A percentile compares a stretch with the other conserved stretches of the same genome.
phyloP scores from a whole-genome alignment of 2,329 filamentous ascomycete species.

The Sporothrix dimorphospora region DNA sequence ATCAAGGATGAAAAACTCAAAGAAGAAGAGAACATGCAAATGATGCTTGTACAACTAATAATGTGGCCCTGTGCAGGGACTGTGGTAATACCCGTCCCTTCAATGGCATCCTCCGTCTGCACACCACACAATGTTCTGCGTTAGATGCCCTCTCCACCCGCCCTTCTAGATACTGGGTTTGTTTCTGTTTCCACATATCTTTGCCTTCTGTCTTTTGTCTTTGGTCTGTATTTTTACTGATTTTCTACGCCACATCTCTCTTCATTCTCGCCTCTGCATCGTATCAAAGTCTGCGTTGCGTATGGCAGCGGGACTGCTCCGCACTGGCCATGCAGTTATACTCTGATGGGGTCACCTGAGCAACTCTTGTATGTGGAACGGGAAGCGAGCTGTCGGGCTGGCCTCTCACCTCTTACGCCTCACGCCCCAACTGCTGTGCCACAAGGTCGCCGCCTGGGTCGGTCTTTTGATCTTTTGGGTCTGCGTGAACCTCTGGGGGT shows the following conservation, averaged over 20 bases:
- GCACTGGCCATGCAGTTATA: neutral
- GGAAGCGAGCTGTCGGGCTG: neutral
- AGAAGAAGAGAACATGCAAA: neutral
- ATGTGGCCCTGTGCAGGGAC: constrained; percentile 4
- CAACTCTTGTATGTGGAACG: constrained; percentile 3
- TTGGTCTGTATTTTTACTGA: neutral
- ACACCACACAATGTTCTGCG: neutral
- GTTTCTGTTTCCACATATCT: neutral
- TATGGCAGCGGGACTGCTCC: neutral
- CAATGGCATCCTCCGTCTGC: neutral
- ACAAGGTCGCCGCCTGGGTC: neutral
- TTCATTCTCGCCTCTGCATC: neutral
- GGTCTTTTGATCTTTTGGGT: neutral
- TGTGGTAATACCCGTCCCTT: neutral
- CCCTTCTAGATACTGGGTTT: neutral
- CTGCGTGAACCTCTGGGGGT: too few relatives aligned
- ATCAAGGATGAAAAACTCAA: neutral
- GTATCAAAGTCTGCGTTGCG: neutral
- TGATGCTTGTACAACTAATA: neutral
- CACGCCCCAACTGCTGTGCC: neutral
- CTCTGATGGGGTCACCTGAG: neutral
- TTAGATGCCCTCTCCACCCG: neutral
- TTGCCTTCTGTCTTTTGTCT: neutral
- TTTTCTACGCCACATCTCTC: neutral
- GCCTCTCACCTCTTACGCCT: neutral